A percentile compares a stretch with the other conserved stretches of the same genome.
phyloP scores from a whole-genome alignment of 345 rosid species.

The Melaleuca quinquenervia region DNA sequence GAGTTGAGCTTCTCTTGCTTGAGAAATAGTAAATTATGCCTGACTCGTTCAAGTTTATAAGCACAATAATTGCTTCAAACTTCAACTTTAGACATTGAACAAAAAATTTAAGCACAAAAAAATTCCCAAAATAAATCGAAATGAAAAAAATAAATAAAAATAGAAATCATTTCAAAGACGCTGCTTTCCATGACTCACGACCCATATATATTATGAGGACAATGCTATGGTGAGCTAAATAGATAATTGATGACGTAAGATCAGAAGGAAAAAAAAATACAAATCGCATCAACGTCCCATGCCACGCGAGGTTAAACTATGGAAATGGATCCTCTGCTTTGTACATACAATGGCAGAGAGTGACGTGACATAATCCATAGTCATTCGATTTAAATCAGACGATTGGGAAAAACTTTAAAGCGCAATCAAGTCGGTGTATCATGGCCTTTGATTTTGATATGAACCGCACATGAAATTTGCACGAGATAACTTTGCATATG shows the following conservation, averaged over 20 bases:
- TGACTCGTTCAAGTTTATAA: fast-evolving
- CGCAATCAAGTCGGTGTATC: too few relatives aligned
- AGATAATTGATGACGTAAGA: neutral
- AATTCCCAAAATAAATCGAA: neutral
- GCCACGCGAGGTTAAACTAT: neutral
- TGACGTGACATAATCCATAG: too few relatives aligned
- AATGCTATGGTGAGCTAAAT: neutral
- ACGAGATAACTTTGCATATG: fast-evolving
- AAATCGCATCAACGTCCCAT: neutral
- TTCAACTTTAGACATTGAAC: neutral
- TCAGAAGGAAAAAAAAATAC: neutral
- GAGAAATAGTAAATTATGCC: neutral
- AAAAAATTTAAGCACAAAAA: neutral
- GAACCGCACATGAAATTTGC: neutral
- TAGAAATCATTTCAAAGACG: neutral
- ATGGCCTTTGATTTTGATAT: neutral
- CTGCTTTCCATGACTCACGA: neutral
- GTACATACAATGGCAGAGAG: too few relatives aligned
- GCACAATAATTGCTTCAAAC: neutral
- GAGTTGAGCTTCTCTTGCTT: neutral
- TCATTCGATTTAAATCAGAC: too few relatives aligned
- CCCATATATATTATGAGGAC: neutral
- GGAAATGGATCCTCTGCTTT: too few relatives aligned
- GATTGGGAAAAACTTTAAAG: neutral
- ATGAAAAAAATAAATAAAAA: neutral